Evolutionary conservation across 345 rosid species (phyloP).

Genomic region (Eucalyptus regnans): DNA sequence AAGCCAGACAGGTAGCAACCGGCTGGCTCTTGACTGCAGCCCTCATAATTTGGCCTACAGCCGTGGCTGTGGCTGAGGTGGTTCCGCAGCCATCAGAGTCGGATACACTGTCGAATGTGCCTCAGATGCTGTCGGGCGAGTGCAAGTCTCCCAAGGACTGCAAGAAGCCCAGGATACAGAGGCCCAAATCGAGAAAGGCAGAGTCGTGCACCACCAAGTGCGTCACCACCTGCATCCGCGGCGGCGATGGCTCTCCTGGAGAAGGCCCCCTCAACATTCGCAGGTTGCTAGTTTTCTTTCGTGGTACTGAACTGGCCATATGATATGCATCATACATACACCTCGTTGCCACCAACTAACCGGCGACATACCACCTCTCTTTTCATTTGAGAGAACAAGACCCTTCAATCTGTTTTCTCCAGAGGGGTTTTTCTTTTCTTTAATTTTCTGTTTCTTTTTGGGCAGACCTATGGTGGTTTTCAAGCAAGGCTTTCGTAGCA

Average conservation of each 20-base stretch:
- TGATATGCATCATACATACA: neutral
- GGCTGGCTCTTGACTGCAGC: neutral
- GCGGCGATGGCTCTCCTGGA: conserved; percentile 77
- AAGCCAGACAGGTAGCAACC: neutral
- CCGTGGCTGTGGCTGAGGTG: neutral
- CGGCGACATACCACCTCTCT: neutral
- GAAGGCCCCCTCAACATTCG: conserved; percentile 80
- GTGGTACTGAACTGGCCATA: neutral
- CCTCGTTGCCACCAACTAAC: neutral
- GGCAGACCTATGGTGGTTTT: conserved; percentile 74
- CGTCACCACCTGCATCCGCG: conserved; percentile 64
- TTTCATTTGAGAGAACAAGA: neutral
- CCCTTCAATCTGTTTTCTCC: neutral
- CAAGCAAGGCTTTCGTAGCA: conserved; percentile 88
- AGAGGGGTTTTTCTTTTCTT: neutral
- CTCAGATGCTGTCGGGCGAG: conserved; percentile 67
- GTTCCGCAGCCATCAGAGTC: conserved; percentile 13
- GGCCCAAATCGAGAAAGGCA: conserved; percentile 75
- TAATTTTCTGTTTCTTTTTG: neutral
- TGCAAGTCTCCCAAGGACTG: conserved; percentile 42
- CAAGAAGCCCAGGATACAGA: conserved; percentile 66
- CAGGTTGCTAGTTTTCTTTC: conserved; percentile 16
- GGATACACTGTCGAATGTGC: conserved; percentile 61
- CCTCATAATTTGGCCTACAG: neutral
- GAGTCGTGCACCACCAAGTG: conserved; percentile 83